Conservation (phyloP, 1,284 basidiomycete species). For the Cronartium quercuum region DNA sequence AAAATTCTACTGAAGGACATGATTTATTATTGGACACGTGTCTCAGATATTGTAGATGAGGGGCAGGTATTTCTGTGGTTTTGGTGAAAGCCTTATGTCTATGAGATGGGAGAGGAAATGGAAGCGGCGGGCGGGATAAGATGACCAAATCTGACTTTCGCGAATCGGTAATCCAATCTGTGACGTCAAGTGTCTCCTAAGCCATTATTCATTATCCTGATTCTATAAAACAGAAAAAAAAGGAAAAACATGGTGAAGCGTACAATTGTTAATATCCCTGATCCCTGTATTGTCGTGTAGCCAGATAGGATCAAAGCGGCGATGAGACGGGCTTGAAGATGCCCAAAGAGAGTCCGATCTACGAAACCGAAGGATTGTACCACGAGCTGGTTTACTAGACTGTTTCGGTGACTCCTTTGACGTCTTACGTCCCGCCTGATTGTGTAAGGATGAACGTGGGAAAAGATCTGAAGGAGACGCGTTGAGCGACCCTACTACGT, state of each 20-base stretch:
- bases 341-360: conserved; percentile 45
- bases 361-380: conserved; percentile 46
- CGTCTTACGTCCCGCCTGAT: background rate
- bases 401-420: background rate
- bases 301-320: conserved; percentile 24
- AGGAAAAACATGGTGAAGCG: conserved; percentile 7
- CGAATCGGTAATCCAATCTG: conserved; percentile 42
- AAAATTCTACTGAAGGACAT: background rate
- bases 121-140: conserved; percentile 44
- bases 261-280: conserved; percentile 46
- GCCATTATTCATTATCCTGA: background rate
- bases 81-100: conserved; percentile 10
- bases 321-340: conserved; percentile 17
- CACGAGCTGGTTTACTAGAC: too few species aligned
- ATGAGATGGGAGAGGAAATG: conserved; percentile 40
- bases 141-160: conserved; percentile 45
- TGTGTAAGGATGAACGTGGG: background rate
- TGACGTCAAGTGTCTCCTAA: background rate
- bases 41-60: conserved; percentile 28
- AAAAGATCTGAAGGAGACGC: background rate
- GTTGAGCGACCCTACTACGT: background rate
- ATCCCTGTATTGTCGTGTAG: conserved; percentile 43
- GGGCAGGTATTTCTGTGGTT: background rate
- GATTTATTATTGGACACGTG: conserved; percentile 6
- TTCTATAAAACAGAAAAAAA: background rate